Evolutionary conservation across 495 filamentous ascomycete species (phyloP).

Genomic region (Neurospora sp.): DNA sequence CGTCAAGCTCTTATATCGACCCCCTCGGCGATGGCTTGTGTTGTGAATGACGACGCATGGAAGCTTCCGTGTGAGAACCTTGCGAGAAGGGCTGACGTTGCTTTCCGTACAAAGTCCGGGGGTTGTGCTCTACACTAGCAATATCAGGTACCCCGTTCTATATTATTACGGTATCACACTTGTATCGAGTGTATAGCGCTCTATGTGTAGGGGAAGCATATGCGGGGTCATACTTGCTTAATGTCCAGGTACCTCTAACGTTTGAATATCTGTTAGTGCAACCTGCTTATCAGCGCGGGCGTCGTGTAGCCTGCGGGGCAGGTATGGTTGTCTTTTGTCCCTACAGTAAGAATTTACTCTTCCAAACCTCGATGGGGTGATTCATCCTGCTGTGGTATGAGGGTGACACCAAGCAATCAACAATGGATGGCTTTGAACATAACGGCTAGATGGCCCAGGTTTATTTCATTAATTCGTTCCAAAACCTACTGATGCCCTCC

Average conservation of each 20-base stretch:
- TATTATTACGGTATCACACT: not conserved
- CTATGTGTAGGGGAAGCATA: not conserved
- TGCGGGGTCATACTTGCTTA: not conserved
- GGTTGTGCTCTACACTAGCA: not conserved
- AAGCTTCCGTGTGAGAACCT: not conserved
- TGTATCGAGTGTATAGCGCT: not conserved
- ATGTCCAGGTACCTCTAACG: not conserved
- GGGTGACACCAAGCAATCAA: not conserved
- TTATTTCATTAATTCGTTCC: not conserved
- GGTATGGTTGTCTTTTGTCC: not conserved
- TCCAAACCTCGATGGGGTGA: too few relatives aligned
- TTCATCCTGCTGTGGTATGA: not conserved
- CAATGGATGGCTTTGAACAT: not conserved
- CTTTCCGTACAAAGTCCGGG: not conserved
- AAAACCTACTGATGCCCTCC: constrained; percentile 51
- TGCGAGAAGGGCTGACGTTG: not conserved
- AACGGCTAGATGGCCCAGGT: not conserved
- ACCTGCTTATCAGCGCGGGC: not conserved
- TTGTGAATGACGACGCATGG: not conserved
- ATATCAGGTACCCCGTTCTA: not conserved
- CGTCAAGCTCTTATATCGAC: not conserved
- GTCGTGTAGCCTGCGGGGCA: not conserved
- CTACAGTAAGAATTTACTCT: not conserved
- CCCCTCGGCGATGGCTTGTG: not conserved
- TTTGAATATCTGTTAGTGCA: not conserved